phyloP scores from a whole-genome alignment of 2,329 filamentous ascomycete genomes.

The Metarhizium brunneum region DNA sequence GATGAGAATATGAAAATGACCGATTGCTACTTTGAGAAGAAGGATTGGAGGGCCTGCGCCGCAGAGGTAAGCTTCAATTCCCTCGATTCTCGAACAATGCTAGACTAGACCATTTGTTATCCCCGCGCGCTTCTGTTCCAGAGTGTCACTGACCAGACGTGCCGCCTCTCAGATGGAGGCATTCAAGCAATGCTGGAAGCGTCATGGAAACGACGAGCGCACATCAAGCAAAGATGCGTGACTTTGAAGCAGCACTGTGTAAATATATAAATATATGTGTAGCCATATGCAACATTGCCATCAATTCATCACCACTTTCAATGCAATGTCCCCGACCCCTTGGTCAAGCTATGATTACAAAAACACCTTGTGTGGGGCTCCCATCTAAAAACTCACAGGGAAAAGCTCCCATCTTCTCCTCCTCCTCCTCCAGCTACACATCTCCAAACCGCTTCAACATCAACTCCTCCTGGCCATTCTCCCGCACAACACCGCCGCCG shows the following conservation, averaged over 20 bases:
- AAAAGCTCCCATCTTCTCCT: too few species aligned
- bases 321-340: too few species aligned
- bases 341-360: too few species aligned
- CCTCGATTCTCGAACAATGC: too few species aligned
- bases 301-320: too few species aligned
- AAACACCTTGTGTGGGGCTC: too few species aligned
- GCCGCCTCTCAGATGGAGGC: slow-evolving; percentile 63
- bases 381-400: too few species aligned
- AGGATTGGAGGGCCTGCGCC: slow-evolving; percentile 87
- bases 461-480: background rate
- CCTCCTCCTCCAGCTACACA: background rate
- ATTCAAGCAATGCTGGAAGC: slow-evolving; percentile 88
- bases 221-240: slow-evolving; percentile 63
- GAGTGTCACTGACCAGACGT: background rate
- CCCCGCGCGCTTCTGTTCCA: too few species aligned
- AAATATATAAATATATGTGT: background rate
- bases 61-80: slow-evolving; percentile 58
- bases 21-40: slow-evolving; percentile 92
- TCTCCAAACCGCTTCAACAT: background rate
- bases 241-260: background rate
- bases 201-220: slow-evolving; percentile 74
- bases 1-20: slow-evolving; percentile 86
- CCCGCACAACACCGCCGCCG: background rate
- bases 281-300: background rate
- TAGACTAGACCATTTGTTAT: background rate